phyloP scores from a whole-genome alignment of 2,329 filamentous ascomycete genomes.

The Penicillium sp. region DNA sequence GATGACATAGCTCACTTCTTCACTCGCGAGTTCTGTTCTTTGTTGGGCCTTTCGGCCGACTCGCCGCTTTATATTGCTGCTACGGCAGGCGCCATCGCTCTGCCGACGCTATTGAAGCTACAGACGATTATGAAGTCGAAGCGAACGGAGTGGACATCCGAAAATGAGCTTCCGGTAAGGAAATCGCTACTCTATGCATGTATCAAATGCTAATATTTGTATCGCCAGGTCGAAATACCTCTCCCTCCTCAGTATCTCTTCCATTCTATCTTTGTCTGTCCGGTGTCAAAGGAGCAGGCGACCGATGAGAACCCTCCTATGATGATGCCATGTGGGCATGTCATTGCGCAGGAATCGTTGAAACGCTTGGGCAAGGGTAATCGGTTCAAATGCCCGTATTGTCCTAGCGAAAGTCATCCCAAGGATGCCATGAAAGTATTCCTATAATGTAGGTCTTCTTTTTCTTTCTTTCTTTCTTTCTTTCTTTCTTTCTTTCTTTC shows the following conservation, averaged over 20 bases:
- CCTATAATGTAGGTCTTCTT: conserved; percentile 46
- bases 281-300: conserved; percentile 92
- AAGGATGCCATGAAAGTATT: conserved; percentile 73
- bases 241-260: conserved; percentile 67
- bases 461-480: background rate
- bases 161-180: conserved; percentile 82
- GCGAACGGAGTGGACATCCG: conserved; percentile 90
- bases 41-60: conserved; percentile 84
- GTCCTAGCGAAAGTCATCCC: conserved; percentile 75
- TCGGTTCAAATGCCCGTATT: conserved; percentile 94
- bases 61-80: conserved; percentile 90
- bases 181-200: conserved; percentile 41
- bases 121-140: conserved; percentile 83
- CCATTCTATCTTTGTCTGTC: conserved; percentile 96
- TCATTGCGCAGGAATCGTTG: conserved; percentile 81
- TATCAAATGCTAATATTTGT: conserved; percentile 1
- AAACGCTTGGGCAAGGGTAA: conserved; percentile 73
- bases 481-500: background rate
- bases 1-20: conserved; percentile 83
- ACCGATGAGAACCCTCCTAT: conserved; percentile 92
- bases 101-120: conserved; percentile 85
- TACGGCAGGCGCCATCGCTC: conserved; percentile 86
- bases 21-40: conserved; percentile 88
- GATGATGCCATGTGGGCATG: conserved; percentile 95
- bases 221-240: conserved; percentile 59